Evolutionary conservation across 169 alveolate genomes (phyloP), one percentile per base, ranked within the genome.

Genomic region (Plasmodium coatneyi): DNA sequence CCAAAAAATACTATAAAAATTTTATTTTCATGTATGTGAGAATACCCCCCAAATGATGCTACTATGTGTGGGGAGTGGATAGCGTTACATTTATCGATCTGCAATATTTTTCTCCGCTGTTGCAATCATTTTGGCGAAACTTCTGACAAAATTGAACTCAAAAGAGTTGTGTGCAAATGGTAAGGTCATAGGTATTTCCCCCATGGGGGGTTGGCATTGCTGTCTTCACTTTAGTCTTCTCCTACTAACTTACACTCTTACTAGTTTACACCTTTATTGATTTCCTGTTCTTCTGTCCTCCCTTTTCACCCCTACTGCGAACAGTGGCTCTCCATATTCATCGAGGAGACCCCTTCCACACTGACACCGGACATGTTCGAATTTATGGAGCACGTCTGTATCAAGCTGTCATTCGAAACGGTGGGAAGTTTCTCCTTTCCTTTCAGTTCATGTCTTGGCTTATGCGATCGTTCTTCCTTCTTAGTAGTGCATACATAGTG

Each of bases 271-370:
- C 14, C 41, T 28, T 19, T 10, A 25, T 2, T 78, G 36, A 16
- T 3, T 25, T 6, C 14, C 70, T 3, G 12, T 14, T 22, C 25
- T 28, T 70, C 76, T 6, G 30, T 10, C 19, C 6, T n/a, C 5
- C n/a, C 6, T 14, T 32, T 60, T 5, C 4, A 9, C 34, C 43
- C 83, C 25, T 76, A 49, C 19, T 86, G 84, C 9, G 93, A 86
- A 86, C 93, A 60, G 25, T 74, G 81, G 43, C 86, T 86, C 66
- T 86, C 93, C 39, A 74, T 52, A 54, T 86, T 86, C 54, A 86
- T 74, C 54, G 92, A 71, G 14, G 93, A 86, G 7, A 86, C 10
- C 41, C 86, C 93, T 10, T 86, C 93, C 36, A 28, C 84, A 43
- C 93, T 86, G 10, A 86, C 66, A n/a, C 49, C 32, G 41, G 93